phyloP scores from a whole-genome alignment of 2,329 filamentous ascomycete genomes.

The Aspergillus arachidicola region DNA sequence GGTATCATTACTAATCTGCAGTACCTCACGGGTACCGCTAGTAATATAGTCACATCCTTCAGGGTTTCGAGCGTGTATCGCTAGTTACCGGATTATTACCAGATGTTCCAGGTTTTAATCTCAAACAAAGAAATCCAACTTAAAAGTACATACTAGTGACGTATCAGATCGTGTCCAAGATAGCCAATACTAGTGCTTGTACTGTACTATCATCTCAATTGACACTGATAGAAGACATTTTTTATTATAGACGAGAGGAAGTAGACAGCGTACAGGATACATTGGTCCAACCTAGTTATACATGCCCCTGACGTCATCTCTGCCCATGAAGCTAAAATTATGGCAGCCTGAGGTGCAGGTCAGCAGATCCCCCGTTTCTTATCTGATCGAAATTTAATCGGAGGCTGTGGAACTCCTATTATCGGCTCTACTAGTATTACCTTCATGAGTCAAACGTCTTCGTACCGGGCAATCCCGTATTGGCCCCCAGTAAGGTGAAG shows the following conservation, averaged over 20 bases:
- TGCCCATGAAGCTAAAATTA: neutral
- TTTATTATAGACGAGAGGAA: no score
- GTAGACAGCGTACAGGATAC: no score
- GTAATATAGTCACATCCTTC: neutral
- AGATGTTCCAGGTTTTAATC: no score
- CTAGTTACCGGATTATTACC: neutral
- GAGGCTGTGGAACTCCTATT: neutral
- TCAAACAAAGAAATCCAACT: no score
- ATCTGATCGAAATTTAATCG: neutral
- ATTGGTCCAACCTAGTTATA: no score
- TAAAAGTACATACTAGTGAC: no score
- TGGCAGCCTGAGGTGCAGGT: neutral
- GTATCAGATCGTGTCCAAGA: no score
- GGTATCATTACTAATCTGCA: slow-evolving; percentile 9
- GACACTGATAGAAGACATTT: no score
- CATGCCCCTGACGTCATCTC: neutral
- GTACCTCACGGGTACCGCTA: neutral
- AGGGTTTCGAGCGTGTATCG: neutral
- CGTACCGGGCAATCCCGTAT: neutral
- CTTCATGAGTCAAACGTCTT: neutral
- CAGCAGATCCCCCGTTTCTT: slow-evolving; percentile 2
- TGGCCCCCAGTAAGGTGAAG: neutral
- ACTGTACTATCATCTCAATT: no score
- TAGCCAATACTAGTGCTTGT: no score
- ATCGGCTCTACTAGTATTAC: neutral